phyloP scores from a whole-genome alignment of 169 alveolate genomes.

The Plasmodium berghei region DNA sequence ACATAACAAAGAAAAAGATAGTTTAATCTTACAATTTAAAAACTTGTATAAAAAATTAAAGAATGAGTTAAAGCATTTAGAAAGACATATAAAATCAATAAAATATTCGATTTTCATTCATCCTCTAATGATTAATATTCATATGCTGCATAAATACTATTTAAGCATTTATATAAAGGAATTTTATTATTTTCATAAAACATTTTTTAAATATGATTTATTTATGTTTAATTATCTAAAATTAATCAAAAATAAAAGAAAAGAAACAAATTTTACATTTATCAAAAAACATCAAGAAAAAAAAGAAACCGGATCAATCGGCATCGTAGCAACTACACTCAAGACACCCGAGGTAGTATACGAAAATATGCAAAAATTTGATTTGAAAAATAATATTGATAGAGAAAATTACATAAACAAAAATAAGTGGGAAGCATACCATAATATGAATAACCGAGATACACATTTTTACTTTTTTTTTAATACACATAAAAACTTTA shows the following conservation, averaged over 20 bases:
- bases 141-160: constrained; percentile 45
- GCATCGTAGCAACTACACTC: neutral
- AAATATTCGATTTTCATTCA: constrained; percentile 46
- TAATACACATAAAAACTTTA: constrained; percentile 53
- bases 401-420: constrained; percentile 1
- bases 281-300: neutral
- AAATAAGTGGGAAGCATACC: neutral
- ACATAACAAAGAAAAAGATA: constrained; percentile 63
- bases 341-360: neutral
- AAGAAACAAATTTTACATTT: neutral
- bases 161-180: constrained; percentile 66
- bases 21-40: constrained; percentile 36
- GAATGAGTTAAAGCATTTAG: constrained; percentile 30
- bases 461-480: constrained; percentile 57
- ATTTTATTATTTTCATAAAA: constrained; percentile 55
- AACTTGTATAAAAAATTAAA: constrained; percentile 61
- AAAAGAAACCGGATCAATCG: neutral
- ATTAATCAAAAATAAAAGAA: constrained; percentile 46
- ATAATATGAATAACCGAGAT: constrained; percentile 6
- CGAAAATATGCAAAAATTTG: neutral
- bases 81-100: constrained; percentile 22
- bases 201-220: constrained; percentile 67
- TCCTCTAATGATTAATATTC: constrained; percentile 63
- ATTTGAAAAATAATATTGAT: neutral
- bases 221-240: constrained; percentile 35